A percentile compares a stretch with the other conserved stretches of the same genome.
These are phyloP conservation scores for Hanseniaspora uvarum DNA, from an alignment of 1,139 yeast species.

Conservation along the genomic window DNA sequence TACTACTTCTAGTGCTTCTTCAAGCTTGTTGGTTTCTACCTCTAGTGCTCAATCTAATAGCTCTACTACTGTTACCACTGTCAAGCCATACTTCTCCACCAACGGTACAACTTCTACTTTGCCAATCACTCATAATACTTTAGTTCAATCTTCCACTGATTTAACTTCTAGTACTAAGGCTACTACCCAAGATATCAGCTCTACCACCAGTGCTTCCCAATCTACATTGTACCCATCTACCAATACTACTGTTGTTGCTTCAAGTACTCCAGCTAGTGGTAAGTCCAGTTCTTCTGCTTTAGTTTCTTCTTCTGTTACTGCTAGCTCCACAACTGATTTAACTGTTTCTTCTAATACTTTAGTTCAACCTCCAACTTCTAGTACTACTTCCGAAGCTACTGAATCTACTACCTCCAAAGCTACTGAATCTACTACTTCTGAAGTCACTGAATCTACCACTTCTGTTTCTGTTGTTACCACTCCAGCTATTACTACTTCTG, in stretches of 20 bases:
- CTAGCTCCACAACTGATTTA: conserved; percentile 28
- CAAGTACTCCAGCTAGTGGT: conserved; percentile 1
- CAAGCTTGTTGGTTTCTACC: background rate
- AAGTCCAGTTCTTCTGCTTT: conserved; percentile 17
- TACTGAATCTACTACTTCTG: conserved; percentile 18
- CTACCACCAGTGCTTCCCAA: background rate
- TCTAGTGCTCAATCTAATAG: conserved; percentile 9
- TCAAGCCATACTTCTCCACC: background rate
- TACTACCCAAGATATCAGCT: conserved; percentile 1
- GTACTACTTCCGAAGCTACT: background rate
- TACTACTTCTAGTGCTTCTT: conserved; percentile 17
- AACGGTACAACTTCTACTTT: background rate
- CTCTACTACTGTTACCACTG: conserved; percentile 3
- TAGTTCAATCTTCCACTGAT: background rate
- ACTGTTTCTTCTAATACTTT: background rate
- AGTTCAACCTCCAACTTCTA: background rate
- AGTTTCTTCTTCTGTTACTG: conserved; percentile 22
- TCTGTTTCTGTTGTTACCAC: conserved; percentile 17
- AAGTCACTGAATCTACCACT: conserved; percentile 19
- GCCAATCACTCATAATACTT: background rate
- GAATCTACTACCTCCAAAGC: background rate
- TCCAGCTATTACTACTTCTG: conserved; percentile 20
- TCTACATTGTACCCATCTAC: conserved; percentile 17
- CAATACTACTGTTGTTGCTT: background rate
- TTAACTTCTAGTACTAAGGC: background rate